These are phyloP conservation scores for Phycomyces nitens DNA, from an alignment of 192 early-diverging fungal species.

Conservation along the genomic window DNA sequence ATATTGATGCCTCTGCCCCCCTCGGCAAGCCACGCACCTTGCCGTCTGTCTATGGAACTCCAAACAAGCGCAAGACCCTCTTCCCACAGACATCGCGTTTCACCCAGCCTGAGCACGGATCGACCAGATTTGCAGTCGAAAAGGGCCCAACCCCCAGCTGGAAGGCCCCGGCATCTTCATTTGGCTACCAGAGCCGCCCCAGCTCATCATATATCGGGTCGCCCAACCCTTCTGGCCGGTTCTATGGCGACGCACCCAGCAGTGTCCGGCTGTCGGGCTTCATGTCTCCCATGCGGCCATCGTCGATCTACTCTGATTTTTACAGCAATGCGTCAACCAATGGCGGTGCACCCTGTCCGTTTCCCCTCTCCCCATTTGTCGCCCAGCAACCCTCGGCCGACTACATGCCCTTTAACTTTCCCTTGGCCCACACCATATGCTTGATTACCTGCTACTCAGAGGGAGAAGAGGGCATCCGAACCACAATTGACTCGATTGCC, in stretches of 20 bases:
- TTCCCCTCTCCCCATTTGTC: conserved; percentile 36
- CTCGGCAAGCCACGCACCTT: neutral
- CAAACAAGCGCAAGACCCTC: conserved; percentile 24
- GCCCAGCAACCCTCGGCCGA: conserved; percentile 37
- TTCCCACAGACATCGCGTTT: conserved; percentile 36
- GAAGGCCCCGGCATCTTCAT: conserved; percentile 2
- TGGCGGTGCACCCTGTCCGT: conserved; percentile 7
- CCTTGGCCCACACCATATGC: conserved; percentile 58
- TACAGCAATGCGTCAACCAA: neutral
- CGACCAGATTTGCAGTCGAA: conserved; percentile 18
- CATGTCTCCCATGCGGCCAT: neutral
- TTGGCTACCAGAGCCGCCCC: neutral
- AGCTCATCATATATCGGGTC: neutral
- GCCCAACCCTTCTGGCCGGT: neutral
- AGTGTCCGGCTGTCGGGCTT: neutral
- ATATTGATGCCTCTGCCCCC: conserved; percentile 53
- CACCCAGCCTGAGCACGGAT: conserved; percentile 29
- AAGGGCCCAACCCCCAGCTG: conserved; percentile 7
- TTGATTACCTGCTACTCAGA: conserved; percentile 92
- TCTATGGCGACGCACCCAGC: neutral
- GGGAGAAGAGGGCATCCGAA: conserved; percentile 71
- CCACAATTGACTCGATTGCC: conserved; percentile 83
- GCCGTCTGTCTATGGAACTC: conserved; percentile 1
- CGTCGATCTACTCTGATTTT: neutral
- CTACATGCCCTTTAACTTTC: conserved; percentile 53